These are phyloP conservation scores for Penicillium bovifimosum DNA, from an alignment of 495 filamentous ascomycete species.

Conservation along the genomic window DNA sequence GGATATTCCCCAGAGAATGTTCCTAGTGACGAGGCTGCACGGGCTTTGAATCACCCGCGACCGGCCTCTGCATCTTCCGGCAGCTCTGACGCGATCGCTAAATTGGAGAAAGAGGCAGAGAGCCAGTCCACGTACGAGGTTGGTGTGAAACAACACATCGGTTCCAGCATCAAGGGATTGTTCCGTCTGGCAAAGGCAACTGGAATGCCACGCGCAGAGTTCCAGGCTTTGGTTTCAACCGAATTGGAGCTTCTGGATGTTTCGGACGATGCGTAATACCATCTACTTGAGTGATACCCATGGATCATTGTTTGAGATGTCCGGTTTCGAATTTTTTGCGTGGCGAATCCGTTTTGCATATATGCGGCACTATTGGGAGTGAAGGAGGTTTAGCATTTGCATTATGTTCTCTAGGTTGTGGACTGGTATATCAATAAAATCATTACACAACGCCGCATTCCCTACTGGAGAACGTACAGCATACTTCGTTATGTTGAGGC, in stretches of 20 bases:
- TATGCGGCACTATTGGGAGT: slow-evolving; percentile 5
- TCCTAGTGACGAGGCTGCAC: slow-evolving; percentile 18
- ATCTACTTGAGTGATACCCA: slow-evolving; percentile 22
- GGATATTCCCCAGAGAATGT: slow-evolving; percentile 18
- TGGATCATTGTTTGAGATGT: slow-evolving; percentile 13
- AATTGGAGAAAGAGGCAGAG: slow-evolving; percentile 59
- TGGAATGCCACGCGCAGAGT: slow-evolving; percentile 79
- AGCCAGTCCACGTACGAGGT: slow-evolving; percentile 64
- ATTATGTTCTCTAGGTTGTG: not conserved
- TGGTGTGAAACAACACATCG: slow-evolving; percentile 84
- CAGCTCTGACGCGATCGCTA: slow-evolving; percentile 56
- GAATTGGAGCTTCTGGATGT: slow-evolving; percentile 75
- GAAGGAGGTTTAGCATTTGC: not conserved
- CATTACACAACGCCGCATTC: not conserved
- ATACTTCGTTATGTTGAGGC: no score
- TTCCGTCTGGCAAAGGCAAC: slow-evolving; percentile 72
- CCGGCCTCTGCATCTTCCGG: slow-evolving; percentile 49
- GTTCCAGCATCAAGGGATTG: slow-evolving; percentile 81
- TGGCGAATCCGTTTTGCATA: slow-evolving; percentile 8
- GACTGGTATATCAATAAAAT: not conserved
- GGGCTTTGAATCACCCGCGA: slow-evolving; percentile 38
- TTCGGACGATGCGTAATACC: slow-evolving; percentile 59
- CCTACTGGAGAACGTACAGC: not conserved
- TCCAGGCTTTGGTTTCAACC: slow-evolving; percentile 70
- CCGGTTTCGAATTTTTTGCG: slow-evolving; percentile 7